Evolutionary conservation across 2,329 filamentous ascomycete genomes (phyloP), one percentile per base, ranked within the genome.

Genomic region (Ceratocystis huliohia): DNA sequence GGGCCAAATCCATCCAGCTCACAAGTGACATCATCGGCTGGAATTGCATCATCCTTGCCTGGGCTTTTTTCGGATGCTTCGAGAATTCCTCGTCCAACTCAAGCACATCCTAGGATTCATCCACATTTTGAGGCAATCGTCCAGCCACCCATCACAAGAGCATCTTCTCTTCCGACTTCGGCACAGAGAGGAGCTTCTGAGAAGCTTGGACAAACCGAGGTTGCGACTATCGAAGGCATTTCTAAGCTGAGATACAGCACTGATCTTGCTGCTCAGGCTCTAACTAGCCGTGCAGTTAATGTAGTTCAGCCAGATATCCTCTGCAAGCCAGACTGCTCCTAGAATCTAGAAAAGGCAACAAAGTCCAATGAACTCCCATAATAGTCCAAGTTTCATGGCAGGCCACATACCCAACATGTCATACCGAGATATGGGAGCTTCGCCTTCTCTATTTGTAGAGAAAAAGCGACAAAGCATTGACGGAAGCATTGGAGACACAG

Each of bases 401-500:
- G 15, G 13, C n/a, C 56, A 59, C 15, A n/a, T 59, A 7, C 56
- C 28, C 56, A 5, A 8, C 28, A 59, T 59, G 56, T 30, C 56
- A 13, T 59, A 59, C 28, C 56, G 56, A 17, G 61, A 61, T n/a
- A 33, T 53, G 50, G 66, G 46, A 20, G 20, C 22, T 13, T 61
- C 45, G 20, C 50, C 62, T 37, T 56, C 22, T 53, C 37, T 67
- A 10, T 67, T 67, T 63, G 63, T 67, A 6, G 63, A 57, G 59
- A 67, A 67, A 62, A 64, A 48, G 20, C 20, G 66, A 8, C 66
- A 65, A n/a, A 65, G 63, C 7, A 63, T 25, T 1, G 50, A 57
- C 22, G 61, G 65, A 30, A 57, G 50, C 20, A 33, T 20, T 30
- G 63, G 50, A 44, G 61, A 68, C 22, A 50, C 64, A 4, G 67